Conservation (phyloP, 768 basidiomycete species). For the Suillus lakei region DNA sequence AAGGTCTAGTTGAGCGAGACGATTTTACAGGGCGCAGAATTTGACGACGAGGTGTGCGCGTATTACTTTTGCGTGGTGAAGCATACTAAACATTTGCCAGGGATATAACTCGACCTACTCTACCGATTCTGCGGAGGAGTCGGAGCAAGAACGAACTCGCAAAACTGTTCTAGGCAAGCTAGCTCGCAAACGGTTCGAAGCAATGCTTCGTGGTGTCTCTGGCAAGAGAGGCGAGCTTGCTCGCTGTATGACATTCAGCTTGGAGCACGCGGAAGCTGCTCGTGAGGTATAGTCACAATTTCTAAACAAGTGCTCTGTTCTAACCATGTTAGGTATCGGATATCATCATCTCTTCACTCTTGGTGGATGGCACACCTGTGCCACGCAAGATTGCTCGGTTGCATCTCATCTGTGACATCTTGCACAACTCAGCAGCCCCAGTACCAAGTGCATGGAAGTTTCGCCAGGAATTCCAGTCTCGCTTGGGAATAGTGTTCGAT, state of each 20-base stretch:
- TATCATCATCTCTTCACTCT: conserved; percentile 85
- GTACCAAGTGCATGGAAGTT: conserved; percentile 98
- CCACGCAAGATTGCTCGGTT: conserved; percentile 96
- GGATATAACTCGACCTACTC: conserved; percentile 90
- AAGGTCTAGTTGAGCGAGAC: conserved; percentile 65
- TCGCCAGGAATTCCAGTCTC: conserved; percentile 89
- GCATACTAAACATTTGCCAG: conserved; percentile 39
- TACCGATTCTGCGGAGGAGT: conserved; percentile 93
- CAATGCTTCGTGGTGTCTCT: conserved; percentile 85
- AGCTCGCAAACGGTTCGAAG: conserved; percentile 85
- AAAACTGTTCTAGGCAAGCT: conserved; percentile 80
- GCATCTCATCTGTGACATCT: conserved; percentile 95
- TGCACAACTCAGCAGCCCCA: conserved; percentile 94
- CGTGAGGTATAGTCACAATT: conserved; percentile 65
- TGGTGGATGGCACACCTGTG: conserved; percentile 93
- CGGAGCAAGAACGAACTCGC: conserved; percentile 80
- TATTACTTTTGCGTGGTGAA: neutral
- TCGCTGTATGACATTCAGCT: conserved; percentile 94
- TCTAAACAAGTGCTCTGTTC: conserved; percentile 6
- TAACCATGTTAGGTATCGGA: conserved; percentile 71
- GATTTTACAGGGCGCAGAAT: conserved; percentile 64
- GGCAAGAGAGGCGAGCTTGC: conserved; percentile 91
- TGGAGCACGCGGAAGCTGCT: conserved; percentile 96
- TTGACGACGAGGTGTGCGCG: conserved; percentile 75
- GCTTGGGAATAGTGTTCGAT: conserved; percentile 93